Conservation (phyloP, 805 yeast species). For the Saccharomyces paradoxus region DNA sequence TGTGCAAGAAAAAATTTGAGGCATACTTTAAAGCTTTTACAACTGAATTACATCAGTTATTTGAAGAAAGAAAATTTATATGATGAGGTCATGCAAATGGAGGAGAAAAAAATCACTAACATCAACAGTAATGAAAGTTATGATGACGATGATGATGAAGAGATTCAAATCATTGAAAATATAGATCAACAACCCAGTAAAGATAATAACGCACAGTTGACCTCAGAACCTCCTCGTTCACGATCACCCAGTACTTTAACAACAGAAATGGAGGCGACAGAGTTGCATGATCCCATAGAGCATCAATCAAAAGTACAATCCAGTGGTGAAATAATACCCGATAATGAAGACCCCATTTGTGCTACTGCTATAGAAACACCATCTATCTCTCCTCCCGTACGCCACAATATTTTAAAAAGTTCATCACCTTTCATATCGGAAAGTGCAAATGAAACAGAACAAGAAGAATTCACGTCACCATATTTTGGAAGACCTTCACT, state of each 20-base stretch:
- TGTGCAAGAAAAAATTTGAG: conserved; percentile 23
- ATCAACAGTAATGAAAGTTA: conserved; percentile 10
- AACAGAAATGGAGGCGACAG: background rate
- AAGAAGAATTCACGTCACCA: conserved; percentile 7
- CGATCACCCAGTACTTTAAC: background rate
- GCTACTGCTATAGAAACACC: background rate
- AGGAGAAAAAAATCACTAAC: background rate
- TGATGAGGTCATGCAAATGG: conserved; percentile 3
- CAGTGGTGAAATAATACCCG: background rate
- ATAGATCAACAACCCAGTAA: background rate
- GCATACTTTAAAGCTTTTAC: conserved; percentile 16
- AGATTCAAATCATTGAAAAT: conserved; percentile 27
- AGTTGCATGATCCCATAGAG: background rate
- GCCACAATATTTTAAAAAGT: background rate
- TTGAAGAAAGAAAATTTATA: conserved; percentile 1
- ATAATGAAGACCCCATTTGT: background rate
- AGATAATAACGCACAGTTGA: background rate
- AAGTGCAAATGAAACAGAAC: background rate
- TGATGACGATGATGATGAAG: conserved; percentile 22
- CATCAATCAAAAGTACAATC: background rate
- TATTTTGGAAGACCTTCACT: conserved; percentile 8
- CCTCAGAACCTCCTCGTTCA: conserved; percentile 4
- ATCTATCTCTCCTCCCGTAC: background rate
- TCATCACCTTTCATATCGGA: background rate
- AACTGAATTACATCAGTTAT: conserved; percentile 12